Evolutionary conservation across 495 filamentous ascomycete species (phyloP), one percentile per base, ranked within the genome.

Genomic region (Schizothecium vesticola): DNA sequence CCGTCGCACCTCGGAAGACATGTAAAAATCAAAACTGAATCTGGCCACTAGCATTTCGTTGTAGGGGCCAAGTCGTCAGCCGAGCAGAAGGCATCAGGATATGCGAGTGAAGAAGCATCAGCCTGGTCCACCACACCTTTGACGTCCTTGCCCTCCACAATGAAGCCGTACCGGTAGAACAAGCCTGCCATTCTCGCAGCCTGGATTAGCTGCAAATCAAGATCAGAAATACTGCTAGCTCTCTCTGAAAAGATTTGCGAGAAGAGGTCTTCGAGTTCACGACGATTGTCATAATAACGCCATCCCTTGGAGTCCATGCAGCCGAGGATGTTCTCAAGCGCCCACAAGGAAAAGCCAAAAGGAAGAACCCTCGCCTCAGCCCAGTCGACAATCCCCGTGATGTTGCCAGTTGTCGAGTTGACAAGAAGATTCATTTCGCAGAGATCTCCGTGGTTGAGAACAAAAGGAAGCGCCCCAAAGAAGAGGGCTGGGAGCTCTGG

Each of bases 331-430:
- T 80, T 82, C 71, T 79, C 70, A 43, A 84, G 68, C 24, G 70
- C 80, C 43, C 69, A 84, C 31, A 85, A 76, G 21, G 81, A 71
- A 21, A 81, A 73, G 26, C 82, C 81, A 61, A 84, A 85, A 19
- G 80, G 82, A 7, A 74, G 72, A 67, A 83, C 74, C 24, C 67
- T 79, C 36, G 81, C 74, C 33, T 84, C 79, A 43, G 79, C 77
- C 80, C 78, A 83, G 74, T 85, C 82, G 36, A 85, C 67, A 65
- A 82, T 74, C 28, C 80, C 81, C 24, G 74, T 83, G 63, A 84
- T 80, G 63, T 74, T 58, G 25, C 80, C 80, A 4, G 72, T 80
- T 68, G 72, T 56, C 6, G 76, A 72, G 67, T 82, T 70, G n/a
- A 79, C 69, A 13, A 81, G 74, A 64, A 83, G 70, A 73, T 83